Evolutionary conservation across 768 basidiomycete species (phyloP), one percentile per base, ranked within the genome.

Genomic region (Suillus luteus): DNA sequence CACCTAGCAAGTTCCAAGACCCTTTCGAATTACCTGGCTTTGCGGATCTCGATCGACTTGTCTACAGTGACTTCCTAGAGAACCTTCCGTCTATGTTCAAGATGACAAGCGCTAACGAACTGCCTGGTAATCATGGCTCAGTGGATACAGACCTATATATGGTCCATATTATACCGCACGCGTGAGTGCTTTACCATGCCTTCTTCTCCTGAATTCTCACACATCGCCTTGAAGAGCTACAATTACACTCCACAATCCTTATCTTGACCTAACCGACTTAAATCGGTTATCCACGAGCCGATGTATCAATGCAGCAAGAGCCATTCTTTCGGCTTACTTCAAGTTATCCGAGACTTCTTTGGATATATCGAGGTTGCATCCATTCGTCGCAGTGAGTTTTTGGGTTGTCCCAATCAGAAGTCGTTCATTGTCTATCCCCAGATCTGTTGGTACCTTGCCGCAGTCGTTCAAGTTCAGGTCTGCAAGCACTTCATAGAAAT

Each of bases 401-500:
- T n/a, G 68, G 59, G 24, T 59, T 38, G 19, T 41, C 62, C n/a
- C 37, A 40, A 62, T 51, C 22, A 37, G 10, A 58, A 66, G 68
- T 61, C 43, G 1, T 27, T 62, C 60, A 66, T 74, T 54, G 59
- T 70, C 49, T 55, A 33, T 41, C 14, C 17, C 38, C 65, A 92
- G 91, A 93, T 94, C 54, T 93, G 92, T 73, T 95, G 92, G 92
- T 94, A 95, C 75, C 85, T 95, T 17, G 93, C 92, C 8, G 92
- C 93, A 15, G 92, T 91, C 5, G 90, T 94, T 5, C 88, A 93
- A 71, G 86, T 94, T 55, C 92, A 94, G 68, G 79, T 92, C 44
- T 95, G 92, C 82, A 92, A 91, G 71, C 87, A 91, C 70, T 90
- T 88, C 71, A 93, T 95, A 64, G 91, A 93, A 72, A 85, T 85